phyloP scores from a whole-genome alignment of 352 stramenopile species.

The Phytophthora pinifolia region DNA sequence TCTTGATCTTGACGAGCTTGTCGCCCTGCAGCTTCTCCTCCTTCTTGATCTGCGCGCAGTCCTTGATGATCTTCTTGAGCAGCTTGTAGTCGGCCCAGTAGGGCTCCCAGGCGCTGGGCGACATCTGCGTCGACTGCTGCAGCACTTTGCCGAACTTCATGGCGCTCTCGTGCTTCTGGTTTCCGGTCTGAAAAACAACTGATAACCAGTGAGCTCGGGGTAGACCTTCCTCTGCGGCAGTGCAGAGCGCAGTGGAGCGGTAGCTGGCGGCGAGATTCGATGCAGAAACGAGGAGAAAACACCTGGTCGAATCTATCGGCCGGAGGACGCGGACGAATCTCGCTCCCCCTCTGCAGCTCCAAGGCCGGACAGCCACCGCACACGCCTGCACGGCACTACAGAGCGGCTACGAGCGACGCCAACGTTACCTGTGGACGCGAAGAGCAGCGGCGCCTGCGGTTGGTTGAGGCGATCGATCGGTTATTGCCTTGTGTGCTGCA shows the following conservation, averaged over 20 bases:
- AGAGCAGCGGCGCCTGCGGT: conserved; percentile 4
- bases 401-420: conserved; percentile 4
- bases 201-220: conserved; percentile 29
- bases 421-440: no score
- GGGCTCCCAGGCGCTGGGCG: conserved; percentile 66
- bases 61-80: conserved; percentile 90
- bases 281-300: conserved; percentile 31
- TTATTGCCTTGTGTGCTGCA: conserved; percentile 27
- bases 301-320: conserved; percentile 35
- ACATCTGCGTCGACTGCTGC: conserved; percentile 87
- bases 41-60: conserved; percentile 86
- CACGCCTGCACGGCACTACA: neutral
- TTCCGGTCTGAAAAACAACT: conserved; percentile 18
- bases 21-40: conserved; percentile 84
- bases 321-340: conserved; percentile 13
- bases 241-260: conserved; percentile 22
- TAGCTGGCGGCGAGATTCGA: conserved; percentile 36
- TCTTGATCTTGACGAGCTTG: conserved; percentile 75
- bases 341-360: conserved; percentile 2
- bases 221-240: neutral
- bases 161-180: neutral
- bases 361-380: neutral
- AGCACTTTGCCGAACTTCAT: conserved; percentile 92
- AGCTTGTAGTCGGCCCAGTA: conserved; percentile 90
- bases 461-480: conserved; percentile 6